These are phyloP conservation scores for Exophiala bonariae DNA, from an alignment of 2,329 filamentous ascomycete genomes.

Conservation along the genomic window DNA sequence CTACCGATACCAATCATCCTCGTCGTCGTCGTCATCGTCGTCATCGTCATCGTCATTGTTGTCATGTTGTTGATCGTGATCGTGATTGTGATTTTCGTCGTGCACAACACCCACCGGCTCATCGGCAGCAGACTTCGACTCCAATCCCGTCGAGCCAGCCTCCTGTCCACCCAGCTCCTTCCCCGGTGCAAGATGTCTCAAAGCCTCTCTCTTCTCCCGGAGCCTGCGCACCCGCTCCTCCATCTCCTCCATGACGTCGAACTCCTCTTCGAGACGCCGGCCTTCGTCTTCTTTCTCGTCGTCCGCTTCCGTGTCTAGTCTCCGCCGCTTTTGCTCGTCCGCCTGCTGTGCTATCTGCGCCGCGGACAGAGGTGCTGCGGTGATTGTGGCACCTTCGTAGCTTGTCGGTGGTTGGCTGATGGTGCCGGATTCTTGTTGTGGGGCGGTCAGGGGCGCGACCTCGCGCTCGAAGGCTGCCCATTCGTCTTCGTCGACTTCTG, in stretches of 20 bases:
- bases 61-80: constrained; percentile 49
- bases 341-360: constrained; percentile 61
- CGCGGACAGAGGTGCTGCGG: constrained; percentile 66
- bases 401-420: not conserved
- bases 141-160: constrained; percentile 34
- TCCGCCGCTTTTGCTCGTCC: constrained; percentile 46
- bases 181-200: constrained; percentile 47
- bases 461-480: constrained; percentile 88
- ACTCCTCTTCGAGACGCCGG: constrained; percentile 71
- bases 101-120: constrained; percentile 29
- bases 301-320: constrained; percentile 57
- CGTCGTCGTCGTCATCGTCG: constrained; percentile 59
- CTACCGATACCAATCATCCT: constrained; percentile 38
- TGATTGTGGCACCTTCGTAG: constrained; percentile 59
- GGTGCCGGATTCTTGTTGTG: constrained; percentile 28
- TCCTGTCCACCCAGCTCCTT: constrained; percentile 22
- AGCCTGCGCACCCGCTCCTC: constrained; percentile 69
- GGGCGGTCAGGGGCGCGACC: constrained; percentile 55
- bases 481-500: constrained; percentile 69
- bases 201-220: constrained; percentile 69
- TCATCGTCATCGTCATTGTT: constrained; percentile 48
- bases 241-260: constrained; percentile 79
- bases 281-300: constrained; percentile 76
- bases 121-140: constrained; percentile 27
- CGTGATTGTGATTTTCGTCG: constrained; percentile 44